These are phyloP conservation scores for Cladosporium sp. DNA, from an alignment of 2,329 filamentous ascomycete species.

Conservation along the genomic window DNA sequence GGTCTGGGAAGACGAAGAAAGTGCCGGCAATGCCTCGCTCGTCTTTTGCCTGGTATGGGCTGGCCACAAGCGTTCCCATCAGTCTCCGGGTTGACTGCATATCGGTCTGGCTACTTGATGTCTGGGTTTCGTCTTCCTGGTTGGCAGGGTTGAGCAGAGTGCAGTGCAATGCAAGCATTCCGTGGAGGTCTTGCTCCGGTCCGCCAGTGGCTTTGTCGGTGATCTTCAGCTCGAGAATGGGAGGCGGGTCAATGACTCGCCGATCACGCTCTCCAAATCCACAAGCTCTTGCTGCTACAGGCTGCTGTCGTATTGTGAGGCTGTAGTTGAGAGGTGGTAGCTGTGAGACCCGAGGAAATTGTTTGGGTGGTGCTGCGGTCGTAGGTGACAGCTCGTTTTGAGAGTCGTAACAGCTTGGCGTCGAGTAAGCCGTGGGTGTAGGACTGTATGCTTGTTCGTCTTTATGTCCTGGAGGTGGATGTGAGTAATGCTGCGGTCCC, in stretches of 20 bases:
- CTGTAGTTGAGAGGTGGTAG: conserved; percentile 36
- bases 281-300: conserved; percentile 71
- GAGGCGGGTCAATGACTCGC: conserved; percentile 76
- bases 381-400: conserved; percentile 3
- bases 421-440: conserved; percentile 20
- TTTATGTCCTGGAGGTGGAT: neutral
- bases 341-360: conserved; percentile 11
- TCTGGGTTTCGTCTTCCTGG: conserved; percentile 58
- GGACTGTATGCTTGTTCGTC: conserved; percentile 12
- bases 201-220: conserved; percentile 54
- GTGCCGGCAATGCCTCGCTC: conserved; percentile 69
- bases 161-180: conserved; percentile 61
- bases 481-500: conserved; percentile 12
- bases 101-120: conserved; percentile 46
- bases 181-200: conserved; percentile 58
- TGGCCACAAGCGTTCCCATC: conserved; percentile 75
- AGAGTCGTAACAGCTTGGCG: conserved; percentile 17
- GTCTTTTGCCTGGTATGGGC: conserved; percentile 71
- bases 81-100: conserved; percentile 64
- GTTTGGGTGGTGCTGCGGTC: neutral
- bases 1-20: conserved; percentile 81
- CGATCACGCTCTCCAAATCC: conserved; percentile 80
- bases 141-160: conserved; percentile 69
- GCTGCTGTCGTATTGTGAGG: conserved; percentile 70
- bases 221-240: conserved; percentile 70